Evolutionary conservation across 768 basidiomycete species (phyloP), one percentile per base, ranked within the genome.

Genomic region (Kockovaella imperatae): DNA sequence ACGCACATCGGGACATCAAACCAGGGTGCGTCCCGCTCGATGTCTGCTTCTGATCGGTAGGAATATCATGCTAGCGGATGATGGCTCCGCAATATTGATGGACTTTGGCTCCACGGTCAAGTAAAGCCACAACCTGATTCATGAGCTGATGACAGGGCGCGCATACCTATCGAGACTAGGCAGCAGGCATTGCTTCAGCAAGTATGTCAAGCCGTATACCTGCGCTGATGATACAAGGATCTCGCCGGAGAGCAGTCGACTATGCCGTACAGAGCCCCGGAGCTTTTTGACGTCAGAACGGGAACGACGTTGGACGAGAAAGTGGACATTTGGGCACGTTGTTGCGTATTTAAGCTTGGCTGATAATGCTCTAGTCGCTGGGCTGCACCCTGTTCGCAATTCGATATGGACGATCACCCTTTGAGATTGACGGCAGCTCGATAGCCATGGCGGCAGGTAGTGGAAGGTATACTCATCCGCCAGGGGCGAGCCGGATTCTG

Each of bases 251-350:
- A 99, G 71, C 91, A 93, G 70, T 93, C 89, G 57, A 89, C 90
- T 11, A 97, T 99, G 95, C 87, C 95, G 0, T 99, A 93, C 62
- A 83, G 95, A 17, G 91, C 95, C 1, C 95, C 95, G 0, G 95
- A 99, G 65, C 76, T 99, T 18, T 99, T 96, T 67, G 95, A 99
- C 60, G 91, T 95, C 47, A 93, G 93, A 69, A 96, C 90, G 4
- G 87, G 87, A 20, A 74, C 78, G 32, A 80, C 76, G 0, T 73
- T 97, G 6, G 87, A 95, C 59, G 93, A 96, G 74, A 91, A 89
- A 64, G 90, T 95, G 10, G 90, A 95, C 67, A 89, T 95, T 26
- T 95, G 90, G 90, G 89, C 88, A 73, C 48, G 80, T 70, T 21
- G 17, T 10, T 28, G n/a, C 11, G 29, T 17, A 30, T 24, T 24